A percentile compares a stretch with the other conserved stretches of the same genome.
phyloP scores from a whole-genome alignment of 2,329 filamentous ascomycete species.

The Aureobasidium sp. region DNA sequence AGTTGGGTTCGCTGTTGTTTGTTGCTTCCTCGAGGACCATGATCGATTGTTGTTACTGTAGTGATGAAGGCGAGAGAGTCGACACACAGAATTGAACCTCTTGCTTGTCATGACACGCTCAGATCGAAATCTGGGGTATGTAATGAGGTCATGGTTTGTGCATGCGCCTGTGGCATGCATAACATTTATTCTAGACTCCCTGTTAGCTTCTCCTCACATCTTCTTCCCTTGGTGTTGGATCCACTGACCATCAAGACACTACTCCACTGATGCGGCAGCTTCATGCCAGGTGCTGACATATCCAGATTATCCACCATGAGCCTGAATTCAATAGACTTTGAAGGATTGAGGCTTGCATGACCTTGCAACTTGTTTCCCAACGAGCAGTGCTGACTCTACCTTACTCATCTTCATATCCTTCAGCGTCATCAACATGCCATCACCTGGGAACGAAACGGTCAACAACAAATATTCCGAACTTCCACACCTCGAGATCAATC shows the following conservation, averaged over 20 bases:
- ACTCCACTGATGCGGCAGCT: too few species aligned
- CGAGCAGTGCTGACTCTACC: neutral
- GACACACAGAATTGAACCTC: neutral
- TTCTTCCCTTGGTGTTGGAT: too few species aligned
- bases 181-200: neutral
- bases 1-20: neutral
- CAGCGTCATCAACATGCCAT: neutral
- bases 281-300: too few species aligned
- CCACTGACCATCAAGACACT: too few species aligned
- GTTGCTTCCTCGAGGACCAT: neutral
- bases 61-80: neutral
- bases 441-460: neutral
- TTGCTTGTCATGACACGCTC: neutral
- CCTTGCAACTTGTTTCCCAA: too few species aligned
- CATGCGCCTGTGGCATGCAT: neutral
- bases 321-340: too few species aligned
- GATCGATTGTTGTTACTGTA: neutral
- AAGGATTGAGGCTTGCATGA: too few species aligned
- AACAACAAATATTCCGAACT: neutral
- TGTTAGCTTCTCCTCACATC: neutral
- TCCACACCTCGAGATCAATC: neutral
- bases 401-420: accelerated
- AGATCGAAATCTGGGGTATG: neutral
- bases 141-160: neutral
- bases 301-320: too few species aligned